Evolutionary conservation across 2,329 filamentous ascomycete genomes (phyloP).

Genomic region (Alternaria solani): DNA sequence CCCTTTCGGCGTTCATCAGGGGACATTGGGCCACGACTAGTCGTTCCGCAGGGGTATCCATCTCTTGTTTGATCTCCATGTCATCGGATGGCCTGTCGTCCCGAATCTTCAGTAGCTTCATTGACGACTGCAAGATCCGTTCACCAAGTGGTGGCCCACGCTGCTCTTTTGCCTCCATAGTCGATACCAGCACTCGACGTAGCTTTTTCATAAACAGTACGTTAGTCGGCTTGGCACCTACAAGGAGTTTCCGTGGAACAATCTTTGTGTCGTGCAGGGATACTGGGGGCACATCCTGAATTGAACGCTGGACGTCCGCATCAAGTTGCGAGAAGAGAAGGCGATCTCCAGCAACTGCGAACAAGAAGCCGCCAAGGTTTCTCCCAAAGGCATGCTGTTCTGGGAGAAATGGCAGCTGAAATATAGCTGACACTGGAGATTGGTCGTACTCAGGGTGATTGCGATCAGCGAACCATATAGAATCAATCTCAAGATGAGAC

Average conservation of each 20-base stretch:
- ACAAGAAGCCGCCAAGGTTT: slow-evolving; percentile 54
- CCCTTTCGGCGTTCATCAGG: slow-evolving; percentile 65
- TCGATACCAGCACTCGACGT: slow-evolving; percentile 60
- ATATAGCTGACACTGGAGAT: slow-evolving; percentile 40
- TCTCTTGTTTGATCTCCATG: slow-evolving; percentile 35
- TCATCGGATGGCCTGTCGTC: slow-evolving; percentile 30
- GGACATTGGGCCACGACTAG: slow-evolving; percentile 61
- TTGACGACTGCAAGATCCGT: slow-evolving; percentile 49
- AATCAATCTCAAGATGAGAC: slow-evolving; percentile 37
- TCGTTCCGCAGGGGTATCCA: slow-evolving; percentile 43
- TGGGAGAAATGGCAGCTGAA: slow-evolving; percentile 37
- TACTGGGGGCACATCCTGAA: neutral
- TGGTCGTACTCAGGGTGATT: slow-evolving; percentile 41
- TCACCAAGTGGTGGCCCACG: slow-evolving; percentile 40
- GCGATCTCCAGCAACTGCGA: slow-evolving; percentile 58
- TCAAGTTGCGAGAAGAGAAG: slow-evolving; percentile 60
- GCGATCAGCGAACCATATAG: slow-evolving; percentile 50
- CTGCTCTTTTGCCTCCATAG: slow-evolving; percentile 46
- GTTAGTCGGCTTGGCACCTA: slow-evolving; percentile 38
- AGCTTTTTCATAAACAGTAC: slow-evolving; percentile 56
- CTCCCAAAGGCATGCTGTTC: slow-evolving; percentile 48
- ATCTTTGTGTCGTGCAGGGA: slow-evolving; percentile 18
- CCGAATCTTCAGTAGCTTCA: slow-evolving; percentile 37
- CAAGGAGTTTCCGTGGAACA: slow-evolving; percentile 40
- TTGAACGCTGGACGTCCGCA: slow-evolving; percentile 37